Evolutionary conservation across 2,329 filamentous ascomycete genomes (phyloP).

Genomic region (Fusarium incarnatum): DNA sequence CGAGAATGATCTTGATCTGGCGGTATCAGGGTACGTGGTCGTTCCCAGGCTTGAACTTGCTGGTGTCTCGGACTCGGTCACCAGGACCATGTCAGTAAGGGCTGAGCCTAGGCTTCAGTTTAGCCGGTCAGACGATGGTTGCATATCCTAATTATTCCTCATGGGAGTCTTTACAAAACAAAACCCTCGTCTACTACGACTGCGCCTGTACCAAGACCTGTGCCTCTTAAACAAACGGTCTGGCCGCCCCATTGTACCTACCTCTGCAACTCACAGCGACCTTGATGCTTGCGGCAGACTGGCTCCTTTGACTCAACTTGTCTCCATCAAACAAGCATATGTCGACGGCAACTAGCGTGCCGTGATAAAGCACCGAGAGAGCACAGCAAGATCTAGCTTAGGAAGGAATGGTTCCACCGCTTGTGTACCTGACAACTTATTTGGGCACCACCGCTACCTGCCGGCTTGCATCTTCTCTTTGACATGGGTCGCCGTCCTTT

Average conservation of each 20-base stretch:
- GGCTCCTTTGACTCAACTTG: conserved; percentile 14
- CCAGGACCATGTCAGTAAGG: conserved; percentile 11
- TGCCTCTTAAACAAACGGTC: conserved; percentile 6
- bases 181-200: conserved; percentile 8
- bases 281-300: neutral
- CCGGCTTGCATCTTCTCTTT: neutral
- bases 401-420: conserved; percentile 4
- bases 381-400: conserved; percentile 19
- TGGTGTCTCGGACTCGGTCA: conserved; percentile 12
- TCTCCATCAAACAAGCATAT: conserved; percentile 35
- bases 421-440: neutral
- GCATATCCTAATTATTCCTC: conserved; percentile 4
- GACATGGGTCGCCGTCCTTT: neutral
- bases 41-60: neutral
- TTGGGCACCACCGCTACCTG: neutral
- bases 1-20: conserved; percentile 10
- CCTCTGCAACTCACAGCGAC: neutral
- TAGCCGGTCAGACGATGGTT: conserved; percentile 41
- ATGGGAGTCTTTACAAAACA: conserved; percentile 22
- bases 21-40: conserved; percentile 8
- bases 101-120: conserved; percentile 16
- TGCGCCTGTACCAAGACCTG: conserved; percentile 1
- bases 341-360: conserved; percentile 14
- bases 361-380: conserved; percentile 27
- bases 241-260: conserved; percentile 1